phyloP scores from a whole-genome alignment of 192 early-diverging fungal genomes.

The Coemansia sp. region DNA sequence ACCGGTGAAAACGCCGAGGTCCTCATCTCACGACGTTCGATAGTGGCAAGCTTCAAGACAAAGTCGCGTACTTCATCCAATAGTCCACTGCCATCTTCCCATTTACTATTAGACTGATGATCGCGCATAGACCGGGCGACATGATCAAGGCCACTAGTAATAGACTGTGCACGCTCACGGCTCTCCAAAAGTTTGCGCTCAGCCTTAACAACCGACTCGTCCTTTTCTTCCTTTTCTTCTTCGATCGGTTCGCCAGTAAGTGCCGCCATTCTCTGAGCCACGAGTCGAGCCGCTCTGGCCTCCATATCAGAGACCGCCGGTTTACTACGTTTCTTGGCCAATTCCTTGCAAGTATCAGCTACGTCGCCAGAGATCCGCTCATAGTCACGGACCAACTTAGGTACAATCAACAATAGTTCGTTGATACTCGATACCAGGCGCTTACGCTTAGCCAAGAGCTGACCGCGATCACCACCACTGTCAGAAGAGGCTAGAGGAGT shows the following conservation, averaged over 20 bases:
- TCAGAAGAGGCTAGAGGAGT: conserved; percentile 8
- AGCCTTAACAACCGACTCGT: neutral
- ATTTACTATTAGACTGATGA: conserved; percentile 7
- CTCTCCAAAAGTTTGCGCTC: conserved; percentile 27
- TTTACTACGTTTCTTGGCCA: neutral
- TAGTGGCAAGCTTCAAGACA: conserved; percentile 27
- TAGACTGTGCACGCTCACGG: conserved; percentile 35
- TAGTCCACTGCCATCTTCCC: conserved; percentile 31
- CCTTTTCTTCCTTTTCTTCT: conserved; percentile 16
- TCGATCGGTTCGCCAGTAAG: conserved; percentile 37
- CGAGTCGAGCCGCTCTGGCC: conserved; percentile 42
- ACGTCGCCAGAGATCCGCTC: conserved; percentile 32
- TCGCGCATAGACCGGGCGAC: conserved; percentile 31
- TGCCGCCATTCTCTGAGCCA: conserved; percentile 53
- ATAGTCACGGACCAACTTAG: conserved; percentile 32
- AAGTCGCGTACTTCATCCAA: conserved; percentile 38
- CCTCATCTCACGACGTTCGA: conserved; percentile 17
- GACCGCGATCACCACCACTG: conserved; percentile 12
- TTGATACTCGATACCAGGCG: conserved; percentile 33
- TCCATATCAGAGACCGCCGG: conserved; percentile 23
- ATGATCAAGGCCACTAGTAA: conserved; percentile 25
- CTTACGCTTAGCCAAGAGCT: conserved; percentile 30
- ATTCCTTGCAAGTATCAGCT: conserved; percentile 22
- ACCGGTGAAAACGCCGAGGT: neutral
- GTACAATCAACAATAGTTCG: conserved; percentile 26